These are phyloP conservation scores for Drechslerella stenobrocha DNA, from an alignment of 2,329 filamentous ascomycete species.

Conservation along the genomic window DNA sequence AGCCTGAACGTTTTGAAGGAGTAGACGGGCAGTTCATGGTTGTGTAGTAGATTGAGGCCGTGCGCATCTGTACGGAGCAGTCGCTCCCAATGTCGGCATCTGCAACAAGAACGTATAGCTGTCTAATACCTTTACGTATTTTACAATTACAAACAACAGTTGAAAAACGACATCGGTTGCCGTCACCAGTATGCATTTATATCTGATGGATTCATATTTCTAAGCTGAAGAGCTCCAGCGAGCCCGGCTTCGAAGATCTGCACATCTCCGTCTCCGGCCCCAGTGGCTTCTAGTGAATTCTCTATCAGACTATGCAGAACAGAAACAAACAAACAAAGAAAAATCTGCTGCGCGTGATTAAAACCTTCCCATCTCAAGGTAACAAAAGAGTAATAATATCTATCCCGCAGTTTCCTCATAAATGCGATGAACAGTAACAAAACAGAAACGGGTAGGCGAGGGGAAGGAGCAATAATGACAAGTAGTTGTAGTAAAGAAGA, in stretches of 20 bases:
- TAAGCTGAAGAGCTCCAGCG: neutral
- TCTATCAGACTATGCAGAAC: conserved; percentile 37
- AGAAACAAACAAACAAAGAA: conserved; percentile 12
- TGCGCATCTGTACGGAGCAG: no score
- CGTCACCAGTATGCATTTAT: no score
- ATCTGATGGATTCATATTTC: neutral
- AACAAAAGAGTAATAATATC: conserved; percentile 29
- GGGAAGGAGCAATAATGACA: conserved; percentile 14
- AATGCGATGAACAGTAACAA: conserved; percentile 12
- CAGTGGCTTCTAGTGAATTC: conserved; percentile 24
- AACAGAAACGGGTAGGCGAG: conserved; percentile 45
- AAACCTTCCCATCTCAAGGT: conserved; percentile 11
- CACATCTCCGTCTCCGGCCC: conserved; percentile 53
- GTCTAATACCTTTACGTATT: no score
- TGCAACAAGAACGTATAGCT: no score
- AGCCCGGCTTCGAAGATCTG: conserved; percentile 53
- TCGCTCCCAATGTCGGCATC: no score
- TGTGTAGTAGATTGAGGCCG: no score
- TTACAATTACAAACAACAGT: no score
- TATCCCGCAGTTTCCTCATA: conserved; percentile 32
- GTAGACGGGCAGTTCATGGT: no score
- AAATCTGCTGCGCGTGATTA: neutral
- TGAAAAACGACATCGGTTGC: no score
- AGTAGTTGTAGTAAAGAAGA: conserved; percentile 49
- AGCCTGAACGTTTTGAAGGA: no score